Evolutionary conservation across 1,284 basidiomycete genomes (phyloP).

Genomic region (Austroboletus olivaceoglutinosus): DNA sequence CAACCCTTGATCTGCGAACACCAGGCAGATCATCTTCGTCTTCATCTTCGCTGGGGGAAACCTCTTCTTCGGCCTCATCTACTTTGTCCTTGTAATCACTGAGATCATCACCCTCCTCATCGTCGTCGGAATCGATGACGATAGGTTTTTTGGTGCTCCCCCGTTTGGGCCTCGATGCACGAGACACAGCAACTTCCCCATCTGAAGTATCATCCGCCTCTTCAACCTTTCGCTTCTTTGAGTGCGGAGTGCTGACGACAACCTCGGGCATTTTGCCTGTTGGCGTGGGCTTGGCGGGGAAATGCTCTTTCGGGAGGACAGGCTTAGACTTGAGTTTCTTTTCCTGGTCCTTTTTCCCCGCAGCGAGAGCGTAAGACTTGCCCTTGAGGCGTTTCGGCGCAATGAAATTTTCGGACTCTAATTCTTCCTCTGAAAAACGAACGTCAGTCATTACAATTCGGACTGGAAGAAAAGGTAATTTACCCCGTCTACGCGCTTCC

Average conservation of each 20-base stretch:
- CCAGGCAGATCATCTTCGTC: constrained; percentile 22
- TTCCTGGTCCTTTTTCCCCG: constrained; percentile 33
- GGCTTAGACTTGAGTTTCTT: constrained; percentile 9
- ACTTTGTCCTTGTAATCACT: constrained; percentile 25
- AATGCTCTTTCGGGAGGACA: constrained; percentile 12
- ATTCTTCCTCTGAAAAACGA: constrained; percentile 41
- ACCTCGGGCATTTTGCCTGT: constrained; percentile 53
- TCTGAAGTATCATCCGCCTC: constrained; percentile 35
- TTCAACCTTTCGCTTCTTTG: constrained; percentile 19
- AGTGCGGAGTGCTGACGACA: constrained; percentile 44
- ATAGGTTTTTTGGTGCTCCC: constrained; percentile 36
- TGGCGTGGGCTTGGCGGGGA: constrained; percentile 35
- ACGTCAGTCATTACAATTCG: constrained; percentile 10
- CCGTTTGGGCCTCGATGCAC: constrained; percentile 35
- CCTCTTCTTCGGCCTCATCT: constrained; percentile 20
- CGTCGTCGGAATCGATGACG: constrained; percentile 49
- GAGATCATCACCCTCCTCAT: constrained; percentile 16
- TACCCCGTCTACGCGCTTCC: constrained; percentile 58
- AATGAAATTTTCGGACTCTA: constrained; percentile 46
- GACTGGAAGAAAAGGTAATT: constrained; percentile 18
- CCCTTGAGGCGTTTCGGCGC: constrained; percentile 72
- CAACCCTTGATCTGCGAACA: constrained; percentile 19
- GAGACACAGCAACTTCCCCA: constrained; percentile 32
- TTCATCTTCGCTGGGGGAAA: constrained; percentile 23
- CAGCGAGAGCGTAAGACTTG: constrained; percentile 62